Percentiles rank a stretch among this genome's conserved stretches.
Conservation (phyloP, 352 stramenopile genomes). For the Thraustochytrium striatum region DNA sequence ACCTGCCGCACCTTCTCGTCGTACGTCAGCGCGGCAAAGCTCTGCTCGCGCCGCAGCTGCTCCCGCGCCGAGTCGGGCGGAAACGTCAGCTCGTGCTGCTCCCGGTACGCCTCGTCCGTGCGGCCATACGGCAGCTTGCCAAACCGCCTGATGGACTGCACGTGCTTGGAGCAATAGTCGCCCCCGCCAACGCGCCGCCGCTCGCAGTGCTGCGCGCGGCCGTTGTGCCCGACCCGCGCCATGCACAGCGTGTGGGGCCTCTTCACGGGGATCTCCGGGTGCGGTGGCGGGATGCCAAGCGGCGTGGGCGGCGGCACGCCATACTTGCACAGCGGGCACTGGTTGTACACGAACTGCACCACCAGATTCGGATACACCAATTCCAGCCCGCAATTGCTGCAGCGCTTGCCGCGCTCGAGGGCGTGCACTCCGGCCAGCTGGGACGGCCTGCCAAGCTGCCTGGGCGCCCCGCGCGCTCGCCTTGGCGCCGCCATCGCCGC, state of each 20-base stretch:
- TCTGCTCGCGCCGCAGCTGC: neutral
- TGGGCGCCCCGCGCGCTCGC: too few relatives aligned
- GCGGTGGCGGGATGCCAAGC: slow-evolving; percentile 23
- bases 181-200: neutral
- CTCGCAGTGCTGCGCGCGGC: slow-evolving; percentile 6
- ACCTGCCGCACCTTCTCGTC: slow-evolving; percentile 8
- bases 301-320: neutral
- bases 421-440: neutral
- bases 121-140: slow-evolving; percentile 39
- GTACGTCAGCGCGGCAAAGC: neutral
- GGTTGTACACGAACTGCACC: slow-evolving; percentile 22
- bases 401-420: neutral
- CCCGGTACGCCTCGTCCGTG: slow-evolving; percentile 7
- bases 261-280: slow-evolving; percentile 13
- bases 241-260: slow-evolving; percentile 20
- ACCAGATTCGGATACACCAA: neutral
- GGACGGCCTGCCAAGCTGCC: too few relatives aligned
- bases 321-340: slow-evolving; percentile 37
- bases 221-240: neutral
- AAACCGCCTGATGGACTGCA: neutral
- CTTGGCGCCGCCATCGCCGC: too few relatives aligned
- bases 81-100: slow-evolving; percentile 10
- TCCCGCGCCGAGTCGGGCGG: neutral
- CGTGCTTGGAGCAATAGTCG: slow-evolving; percentile 17
- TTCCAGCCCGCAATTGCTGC: slow-evolving; percentile 15